A percentile compares a stretch with the other conserved stretches of the same genome.
These are phyloP conservation scores for Globisporangium iwayamae DNA, from an alignment of 352 stramenopile species.

Conservation along the genomic window DNA sequence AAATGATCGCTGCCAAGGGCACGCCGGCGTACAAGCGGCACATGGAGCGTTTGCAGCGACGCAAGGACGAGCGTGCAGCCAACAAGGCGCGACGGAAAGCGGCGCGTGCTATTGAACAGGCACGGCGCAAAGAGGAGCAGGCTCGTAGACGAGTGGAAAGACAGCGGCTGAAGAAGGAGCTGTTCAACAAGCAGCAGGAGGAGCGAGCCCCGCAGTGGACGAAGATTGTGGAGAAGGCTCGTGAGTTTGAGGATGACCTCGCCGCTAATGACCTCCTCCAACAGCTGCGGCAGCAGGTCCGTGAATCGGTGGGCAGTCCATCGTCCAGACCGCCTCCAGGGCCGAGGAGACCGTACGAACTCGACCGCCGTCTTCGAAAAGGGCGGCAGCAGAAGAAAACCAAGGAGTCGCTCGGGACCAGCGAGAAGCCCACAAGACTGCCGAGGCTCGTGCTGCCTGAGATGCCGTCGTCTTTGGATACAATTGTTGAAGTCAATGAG, in stretches of 20 bases:
- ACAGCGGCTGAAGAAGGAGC: neutral
- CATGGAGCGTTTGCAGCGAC: neutral
- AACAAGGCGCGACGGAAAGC: neutral
- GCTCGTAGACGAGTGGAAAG: neutral
- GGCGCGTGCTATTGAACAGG: neutral
- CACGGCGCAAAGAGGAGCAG: neutral
- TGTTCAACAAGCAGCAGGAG: neutral
- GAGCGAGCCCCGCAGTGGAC: neutral
- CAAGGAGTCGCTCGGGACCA: neutral
- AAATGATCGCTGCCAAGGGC: neutral
- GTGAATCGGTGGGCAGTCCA: neutral
- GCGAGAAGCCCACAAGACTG: too few relatives aligned
- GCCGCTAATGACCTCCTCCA: constrained; percentile 6
- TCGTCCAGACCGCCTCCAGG: neutral
- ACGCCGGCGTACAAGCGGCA: neutral
- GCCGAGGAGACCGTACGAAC: too few relatives aligned
- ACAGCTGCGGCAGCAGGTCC: constrained; percentile 5
- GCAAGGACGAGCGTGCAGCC: neutral
- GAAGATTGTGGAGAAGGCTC: neutral
- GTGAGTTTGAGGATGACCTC: neutral
- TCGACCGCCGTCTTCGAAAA: neutral
- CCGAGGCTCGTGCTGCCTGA: too few relatives aligned
- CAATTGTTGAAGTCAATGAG: too few relatives aligned
- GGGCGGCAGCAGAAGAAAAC: neutral
- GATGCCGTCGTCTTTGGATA: too few relatives aligned